phyloP scores from a whole-genome alignment of 371 early-diverging fungal genomes.

The Mortierella sp. region DNA sequence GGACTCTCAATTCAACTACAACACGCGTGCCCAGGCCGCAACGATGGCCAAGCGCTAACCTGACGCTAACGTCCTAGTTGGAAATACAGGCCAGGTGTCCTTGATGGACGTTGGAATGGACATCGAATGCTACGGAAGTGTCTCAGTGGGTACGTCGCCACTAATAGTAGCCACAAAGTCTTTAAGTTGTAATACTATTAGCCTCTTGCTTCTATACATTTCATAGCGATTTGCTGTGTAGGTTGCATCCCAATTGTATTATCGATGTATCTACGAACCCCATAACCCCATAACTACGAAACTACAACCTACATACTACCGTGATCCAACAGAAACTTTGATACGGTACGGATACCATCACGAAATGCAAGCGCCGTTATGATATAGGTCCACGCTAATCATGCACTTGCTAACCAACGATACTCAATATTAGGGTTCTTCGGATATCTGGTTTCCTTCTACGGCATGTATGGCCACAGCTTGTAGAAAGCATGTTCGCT shows the following conservation, averaged over 20 bases:
- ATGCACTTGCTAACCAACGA: neutral
- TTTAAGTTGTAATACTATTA: constrained; percentile 69
- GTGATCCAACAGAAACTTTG: constrained; percentile 6
- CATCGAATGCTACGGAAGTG: constrained; percentile 62
- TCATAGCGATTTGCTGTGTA: too few species aligned
- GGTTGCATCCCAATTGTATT: too few species aligned
- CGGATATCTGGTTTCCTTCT: constrained; percentile 53
- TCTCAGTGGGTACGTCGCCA: constrained; percentile 74
- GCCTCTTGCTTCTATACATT: too few species aligned
- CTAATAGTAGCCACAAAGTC: too few species aligned
- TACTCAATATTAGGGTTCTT: constrained; percentile 22
- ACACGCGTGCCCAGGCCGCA: constrained; percentile 26
- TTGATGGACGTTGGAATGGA: constrained; percentile 10
- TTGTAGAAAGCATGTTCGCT: constrained; percentile 48
- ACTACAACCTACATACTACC: too few species aligned
- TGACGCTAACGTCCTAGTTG: constrained; percentile 5
- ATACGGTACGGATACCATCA: constrained; percentile 10
- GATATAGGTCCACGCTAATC: neutral
- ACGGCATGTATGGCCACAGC: constrained; percentile 21
- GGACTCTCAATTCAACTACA: constrained; percentile 38
- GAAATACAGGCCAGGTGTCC: constrained; percentile 19
- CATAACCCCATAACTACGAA: too few species aligned
- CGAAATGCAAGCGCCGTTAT: neutral
- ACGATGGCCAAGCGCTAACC: constrained; percentile 41
- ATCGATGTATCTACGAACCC: too few species aligned